A percentile compares a stretch with the other conserved stretches of the same genome.
These are phyloP conservation scores for Cutaneotrichosporon cavernicola DNA, from an alignment of 1,284 basidiomycete genomes.

Conservation along the genomic window DNA sequence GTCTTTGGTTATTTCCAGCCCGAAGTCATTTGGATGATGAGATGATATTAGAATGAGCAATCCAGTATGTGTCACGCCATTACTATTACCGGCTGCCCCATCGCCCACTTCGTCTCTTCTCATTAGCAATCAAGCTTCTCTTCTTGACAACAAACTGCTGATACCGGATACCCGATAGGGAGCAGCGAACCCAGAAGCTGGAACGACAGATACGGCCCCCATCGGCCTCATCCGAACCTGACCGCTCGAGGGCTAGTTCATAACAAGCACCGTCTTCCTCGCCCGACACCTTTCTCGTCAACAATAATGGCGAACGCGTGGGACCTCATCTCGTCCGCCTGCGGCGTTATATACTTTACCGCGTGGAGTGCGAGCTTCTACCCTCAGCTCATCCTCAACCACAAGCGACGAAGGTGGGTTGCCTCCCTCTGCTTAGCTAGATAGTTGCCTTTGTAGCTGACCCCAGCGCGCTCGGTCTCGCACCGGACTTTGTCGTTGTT, in stretches of 20 bases:
- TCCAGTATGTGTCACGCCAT: neutral
- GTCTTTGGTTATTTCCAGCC: no score
- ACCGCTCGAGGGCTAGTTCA: neutral
- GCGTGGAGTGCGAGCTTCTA: slow-evolving; percentile 55
- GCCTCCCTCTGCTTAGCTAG: neutral
- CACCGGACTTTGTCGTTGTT: slow-evolving; percentile 53
- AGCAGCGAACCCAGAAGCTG: neutral
- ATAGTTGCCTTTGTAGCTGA: neutral
- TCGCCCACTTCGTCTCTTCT: neutral
- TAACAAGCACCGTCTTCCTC: neutral
- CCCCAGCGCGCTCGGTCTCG: slow-evolving; percentile 46
- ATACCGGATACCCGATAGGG: neutral
- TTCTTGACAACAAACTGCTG: neutral
- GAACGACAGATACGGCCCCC: neutral
- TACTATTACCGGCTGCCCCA: neutral
- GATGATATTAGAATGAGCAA: no score
- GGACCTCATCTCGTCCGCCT: slow-evolving; percentile 23
- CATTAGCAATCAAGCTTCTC: neutral
- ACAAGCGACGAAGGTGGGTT: slow-evolving; percentile 48
- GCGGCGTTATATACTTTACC: slow-evolving; percentile 49
- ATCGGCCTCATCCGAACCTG: neutral
- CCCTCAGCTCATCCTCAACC: slow-evolving; percentile 55
- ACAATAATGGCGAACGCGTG: slow-evolving; percentile 11
- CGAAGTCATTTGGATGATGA: no score
- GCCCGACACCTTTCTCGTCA: neutral